Evolutionary conservation across 2,329 filamentous ascomycete species (phyloP), one percentile per base, ranked within the genome.

Genomic region (Fusarium sp.): DNA sequence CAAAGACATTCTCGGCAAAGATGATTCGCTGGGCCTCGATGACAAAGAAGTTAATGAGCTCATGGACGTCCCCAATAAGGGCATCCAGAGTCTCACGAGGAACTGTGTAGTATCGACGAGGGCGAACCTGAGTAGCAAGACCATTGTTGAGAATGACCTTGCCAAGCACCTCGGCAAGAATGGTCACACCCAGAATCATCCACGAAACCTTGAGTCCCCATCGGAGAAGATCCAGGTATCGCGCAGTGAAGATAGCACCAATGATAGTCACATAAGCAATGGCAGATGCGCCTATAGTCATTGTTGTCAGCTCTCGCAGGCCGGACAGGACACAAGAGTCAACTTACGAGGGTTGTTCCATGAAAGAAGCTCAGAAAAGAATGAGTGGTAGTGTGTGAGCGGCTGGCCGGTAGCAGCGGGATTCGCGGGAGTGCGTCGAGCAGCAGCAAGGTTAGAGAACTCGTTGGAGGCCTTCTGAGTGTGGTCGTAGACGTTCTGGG

Each of bases 21-120:
- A 93, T 79, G 74, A 93, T 89, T 70, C 91, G 88, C 85, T 93
- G 91, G 57, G 87, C 85, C 84, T 93, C 91, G 65, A 93, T 92
- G 70, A 92, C 86, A 77, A 93, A 90, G 82, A 93, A 93, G 86
- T 93, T 93, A 83, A 91, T 82, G 68, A 93, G 86, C 82, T 93
- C 91, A 78, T 92, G 89, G 45, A 90, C 84, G 74, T 93, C 91
- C 64, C 89, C 89, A 76, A 91, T 88, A 73, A 91, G 75, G 65
- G 83, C 81, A 77, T 93, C 89, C 44, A 93, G 82, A 12, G 89
- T 90, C 75, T 91, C 88, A 74, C 88, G 87, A 15, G 91, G 87
- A 47, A 93, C 82, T 10, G 90, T 92, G 82, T 91, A 92, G 84
- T 93, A 93, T 81, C 88, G 87, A 80, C 87, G 89, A 61, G 91